Conservation (phyloP, 495 filamentous ascomycete genomes). For the Apodospora peruviana region DNA sequence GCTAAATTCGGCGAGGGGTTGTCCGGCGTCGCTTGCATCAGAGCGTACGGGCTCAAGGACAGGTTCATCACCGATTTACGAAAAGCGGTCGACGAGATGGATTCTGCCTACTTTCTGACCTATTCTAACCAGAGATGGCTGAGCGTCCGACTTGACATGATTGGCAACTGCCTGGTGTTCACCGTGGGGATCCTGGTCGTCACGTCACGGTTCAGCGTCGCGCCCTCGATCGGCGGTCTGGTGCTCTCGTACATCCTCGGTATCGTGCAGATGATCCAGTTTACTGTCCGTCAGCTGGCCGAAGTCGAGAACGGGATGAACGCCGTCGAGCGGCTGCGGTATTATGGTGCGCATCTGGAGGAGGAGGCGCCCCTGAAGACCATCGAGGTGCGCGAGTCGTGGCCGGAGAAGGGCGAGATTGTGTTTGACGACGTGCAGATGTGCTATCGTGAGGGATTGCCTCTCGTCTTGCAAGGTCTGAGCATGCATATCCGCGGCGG, state of each 20-base stretch:
- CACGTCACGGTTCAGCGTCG: constrained; percentile 83
- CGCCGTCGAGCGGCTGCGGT: constrained; percentile 85
- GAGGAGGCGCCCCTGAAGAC: constrained; percentile 80
- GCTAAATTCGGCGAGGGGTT: constrained; percentile 89
- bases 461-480: constrained; percentile 76
- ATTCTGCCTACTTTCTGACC: constrained; percentile 88
- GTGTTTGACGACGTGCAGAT: constrained; percentile 80
- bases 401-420: constrained; percentile 85
- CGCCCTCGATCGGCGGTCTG: constrained; percentile 77
- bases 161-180: constrained; percentile 78
- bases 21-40: constrained; percentile 74
- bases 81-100: constrained; percentile 78
- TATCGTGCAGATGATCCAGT: constrained; percentile 95
- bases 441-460: constrained; percentile 80
- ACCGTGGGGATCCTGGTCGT: constrained; percentile 86
- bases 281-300: constrained; percentile 87
- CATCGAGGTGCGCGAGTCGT: constrained; percentile 57
- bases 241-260: constrained; percentile 88
- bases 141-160: constrained; percentile 72
- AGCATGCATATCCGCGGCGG: constrained; percentile 73
- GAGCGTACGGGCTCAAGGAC: constrained; percentile 76
- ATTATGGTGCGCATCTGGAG: constrained; percentile 83
- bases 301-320: constrained; percentile 99
- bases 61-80: constrained; percentile 66
- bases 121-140: constrained; percentile 95